phyloP scores from a whole-genome alignment of 176 grass and related monocot genomes.

The Echinochloa phyllopogon region DNA sequence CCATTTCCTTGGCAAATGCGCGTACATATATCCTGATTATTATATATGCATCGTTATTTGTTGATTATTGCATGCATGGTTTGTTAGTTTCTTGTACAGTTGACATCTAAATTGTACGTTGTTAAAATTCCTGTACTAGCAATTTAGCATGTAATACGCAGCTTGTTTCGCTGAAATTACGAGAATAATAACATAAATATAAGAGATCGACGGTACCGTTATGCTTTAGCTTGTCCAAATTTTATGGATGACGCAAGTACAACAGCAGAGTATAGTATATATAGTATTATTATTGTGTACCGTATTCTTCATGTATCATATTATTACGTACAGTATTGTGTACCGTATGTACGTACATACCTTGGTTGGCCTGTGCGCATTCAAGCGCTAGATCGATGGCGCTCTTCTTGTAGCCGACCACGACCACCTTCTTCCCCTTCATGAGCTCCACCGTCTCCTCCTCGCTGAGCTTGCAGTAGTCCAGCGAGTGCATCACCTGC shows the following conservation, averaged over 20 bases:
- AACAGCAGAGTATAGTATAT: too few species aligned
- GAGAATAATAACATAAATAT: background rate
- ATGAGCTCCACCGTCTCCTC: constrained; percentile 69
- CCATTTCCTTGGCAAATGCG: constrained; percentile 3
- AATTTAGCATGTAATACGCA: background rate
- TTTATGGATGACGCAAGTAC: background rate
- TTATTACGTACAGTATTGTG: background rate
- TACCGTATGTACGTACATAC: constrained; percentile 26
- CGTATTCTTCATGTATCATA: too few species aligned
- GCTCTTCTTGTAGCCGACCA: constrained; percentile 97
- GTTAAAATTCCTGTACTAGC: background rate
- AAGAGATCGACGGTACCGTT: too few species aligned
- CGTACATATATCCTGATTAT: background rate
- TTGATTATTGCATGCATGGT: constrained; percentile 1
- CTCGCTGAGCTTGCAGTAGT: constrained; percentile 92
- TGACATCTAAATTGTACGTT: too few species aligned
- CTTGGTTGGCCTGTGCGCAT: constrained; percentile 89
- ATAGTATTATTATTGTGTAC: background rate
- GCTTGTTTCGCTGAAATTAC: background rate
- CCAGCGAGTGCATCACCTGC: constrained; percentile 79
- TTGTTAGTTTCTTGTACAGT: background rate
- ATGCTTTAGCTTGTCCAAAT: too few species aligned
- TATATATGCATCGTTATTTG: too few species aligned
- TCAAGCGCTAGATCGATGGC: constrained; percentile 90
- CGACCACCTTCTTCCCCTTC: constrained; percentile 88